A percentile compares a stretch with the other conserved stretches of the same genome.
Conservation (phyloP, 2,329 filamentous ascomycete genomes). For the Fusarium torulosum region DNA sequence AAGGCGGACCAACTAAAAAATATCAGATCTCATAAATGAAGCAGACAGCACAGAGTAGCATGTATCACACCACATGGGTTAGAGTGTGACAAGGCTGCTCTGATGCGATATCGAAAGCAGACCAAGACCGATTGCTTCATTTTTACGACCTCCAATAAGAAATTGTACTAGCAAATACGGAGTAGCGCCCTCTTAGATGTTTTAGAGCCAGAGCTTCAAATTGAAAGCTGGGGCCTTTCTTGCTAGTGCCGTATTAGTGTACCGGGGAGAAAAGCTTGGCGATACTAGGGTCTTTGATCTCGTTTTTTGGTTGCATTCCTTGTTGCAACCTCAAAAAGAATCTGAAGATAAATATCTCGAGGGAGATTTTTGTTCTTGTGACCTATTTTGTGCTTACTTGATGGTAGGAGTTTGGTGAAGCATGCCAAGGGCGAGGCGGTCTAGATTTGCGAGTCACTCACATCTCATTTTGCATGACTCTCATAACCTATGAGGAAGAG, state of each 20-base stretch:
- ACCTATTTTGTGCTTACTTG: not conserved
- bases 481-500: not conserved
- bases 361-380: not conserved
- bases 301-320: conserved; percentile 25
- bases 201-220: conserved; percentile 25
- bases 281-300: conserved; percentile 31
- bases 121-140: not conserved
- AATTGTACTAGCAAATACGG: not conserved
- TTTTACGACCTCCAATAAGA: not conserved
- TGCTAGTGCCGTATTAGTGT: conserved; percentile 35
- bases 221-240: conserved; percentile 15
- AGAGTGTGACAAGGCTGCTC: conserved; percentile 6
- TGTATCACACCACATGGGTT: conserved; percentile 20
- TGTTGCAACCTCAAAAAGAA: conserved; percentile 13
- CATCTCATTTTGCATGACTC: conserved; percentile 16
- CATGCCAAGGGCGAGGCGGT: conserved; percentile 12
- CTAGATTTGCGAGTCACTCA: conserved; percentile 17
- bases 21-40: conserved; percentile 20
- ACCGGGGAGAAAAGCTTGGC: conserved; percentile 42
- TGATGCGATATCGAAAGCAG: conserved; percentile 7
- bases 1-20: conserved; percentile 1
- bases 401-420: not conserved
- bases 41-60: conserved; percentile 10
- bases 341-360: not conserved
- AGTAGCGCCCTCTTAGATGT: conserved; percentile 7